Percentiles rank a stretch among this genome's conserved stretches.
phyloP scores from a whole-genome alignment of 441 rosid genomes.

The Aquilaria agallochum region DNA sequence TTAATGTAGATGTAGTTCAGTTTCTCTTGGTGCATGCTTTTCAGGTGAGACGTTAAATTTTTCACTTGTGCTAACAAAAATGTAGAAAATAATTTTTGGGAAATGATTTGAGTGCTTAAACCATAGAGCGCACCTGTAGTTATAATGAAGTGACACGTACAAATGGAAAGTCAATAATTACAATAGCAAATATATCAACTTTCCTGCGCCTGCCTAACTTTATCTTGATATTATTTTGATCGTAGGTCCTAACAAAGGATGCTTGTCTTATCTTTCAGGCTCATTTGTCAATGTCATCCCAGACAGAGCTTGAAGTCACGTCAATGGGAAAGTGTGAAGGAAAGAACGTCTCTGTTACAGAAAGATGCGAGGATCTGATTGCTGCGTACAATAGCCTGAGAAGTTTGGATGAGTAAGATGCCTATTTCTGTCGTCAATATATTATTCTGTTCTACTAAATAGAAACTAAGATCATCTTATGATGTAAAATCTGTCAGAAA shows the following conservation, averaged over 20 bases:
- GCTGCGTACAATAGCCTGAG: slow-evolving; percentile 53
- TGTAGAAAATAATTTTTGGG: too few relatives aligned
- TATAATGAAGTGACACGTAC: too few relatives aligned
- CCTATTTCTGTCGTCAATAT: background rate
- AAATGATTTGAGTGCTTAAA: too few relatives aligned
- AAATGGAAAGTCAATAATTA: too few relatives aligned
- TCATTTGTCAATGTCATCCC: slow-evolving; percentile 29
- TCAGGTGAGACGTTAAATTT: slow-evolving; percentile 36
- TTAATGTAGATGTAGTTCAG: slow-evolving; percentile 51
- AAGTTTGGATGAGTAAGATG: slow-evolving; percentile 48
- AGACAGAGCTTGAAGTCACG: slow-evolving; percentile 13
- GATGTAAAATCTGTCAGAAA: slow-evolving; percentile 33
- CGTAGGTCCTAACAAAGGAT: too few relatives aligned
- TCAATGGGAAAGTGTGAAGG: slow-evolving; percentile 21
- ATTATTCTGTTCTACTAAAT: background rate
- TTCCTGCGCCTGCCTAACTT: too few relatives aligned
- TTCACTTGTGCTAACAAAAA: too few relatives aligned
- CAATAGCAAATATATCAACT: too few relatives aligned
- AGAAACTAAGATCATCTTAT: background rate
- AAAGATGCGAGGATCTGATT: slow-evolving; percentile 56
- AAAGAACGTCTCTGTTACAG: slow-evolving; percentile 33
- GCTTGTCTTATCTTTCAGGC: slow-evolving; percentile 40
- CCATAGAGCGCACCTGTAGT: too few relatives aligned
- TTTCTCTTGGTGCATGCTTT: slow-evolving; percentile 80
- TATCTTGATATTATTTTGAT: background rate